Conservation (phyloP, 495 filamentous ascomycete species). For the Annulohypoxylon nitens region DNA sequence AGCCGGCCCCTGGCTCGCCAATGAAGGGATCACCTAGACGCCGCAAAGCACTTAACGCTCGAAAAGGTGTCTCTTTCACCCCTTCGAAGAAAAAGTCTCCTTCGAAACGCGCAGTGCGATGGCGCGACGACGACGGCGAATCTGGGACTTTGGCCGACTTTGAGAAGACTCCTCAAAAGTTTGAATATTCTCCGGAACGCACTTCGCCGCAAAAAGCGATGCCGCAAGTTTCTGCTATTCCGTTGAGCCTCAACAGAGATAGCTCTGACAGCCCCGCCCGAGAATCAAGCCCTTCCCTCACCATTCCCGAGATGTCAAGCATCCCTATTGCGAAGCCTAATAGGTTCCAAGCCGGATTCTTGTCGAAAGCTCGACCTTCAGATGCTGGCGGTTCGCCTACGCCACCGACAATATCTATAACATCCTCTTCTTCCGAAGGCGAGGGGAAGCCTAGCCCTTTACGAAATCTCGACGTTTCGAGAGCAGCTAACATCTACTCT, state of each 20-base stretch:
- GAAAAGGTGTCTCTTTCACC: constrained; percentile 86
- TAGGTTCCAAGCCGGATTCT: constrained; percentile 91
- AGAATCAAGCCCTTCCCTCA: constrained; percentile 71
- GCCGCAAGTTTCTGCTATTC: constrained; percentile 50
- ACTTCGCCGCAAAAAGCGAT: constrained; percentile 54
- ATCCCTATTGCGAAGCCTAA: constrained; percentile 70
- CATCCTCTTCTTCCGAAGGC: constrained; percentile 72
- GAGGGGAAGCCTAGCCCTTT: constrained; percentile 73
- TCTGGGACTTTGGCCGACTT: constrained; percentile 85
- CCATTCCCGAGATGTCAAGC: constrained; percentile 59
- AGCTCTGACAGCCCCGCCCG: constrained; percentile 57
- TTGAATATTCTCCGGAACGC: constrained; percentile 64
- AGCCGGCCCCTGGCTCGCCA: constrained; percentile 60
- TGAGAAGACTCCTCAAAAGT: constrained; percentile 84
- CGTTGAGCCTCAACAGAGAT: constrained; percentile 59
- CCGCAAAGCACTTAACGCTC: constrained; percentile 72
- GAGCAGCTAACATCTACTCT: constrained; percentile 58
- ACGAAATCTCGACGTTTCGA: constrained; percentile 57
- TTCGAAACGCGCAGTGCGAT: constrained; percentile 84
- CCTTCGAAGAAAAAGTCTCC: constrained; percentile 80
- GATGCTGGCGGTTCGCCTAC: constrained; percentile 71
- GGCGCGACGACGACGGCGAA: constrained; percentile 92
- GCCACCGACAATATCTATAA: constrained; percentile 72
- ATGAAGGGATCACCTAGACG: constrained; percentile 84
- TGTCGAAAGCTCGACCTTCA: constrained; percentile 71